phyloP scores from a whole-genome alignment of 495 filamentous ascomycete species.

The Daldinia grandis region DNA sequence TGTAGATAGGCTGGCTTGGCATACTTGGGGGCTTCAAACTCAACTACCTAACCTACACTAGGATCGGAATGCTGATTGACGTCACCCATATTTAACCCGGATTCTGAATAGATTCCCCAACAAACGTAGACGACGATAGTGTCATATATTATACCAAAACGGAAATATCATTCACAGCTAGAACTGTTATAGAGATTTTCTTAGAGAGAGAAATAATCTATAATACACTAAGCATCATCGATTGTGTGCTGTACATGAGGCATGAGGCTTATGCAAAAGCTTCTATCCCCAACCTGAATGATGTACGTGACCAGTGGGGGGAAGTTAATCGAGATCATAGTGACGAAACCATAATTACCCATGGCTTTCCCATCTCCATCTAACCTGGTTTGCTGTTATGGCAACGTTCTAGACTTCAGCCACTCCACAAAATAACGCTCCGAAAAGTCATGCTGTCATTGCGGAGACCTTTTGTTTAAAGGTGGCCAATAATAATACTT shows the following conservation, averaged over 20 bases:
- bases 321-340: conserved; percentile 35
- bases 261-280: neutral
- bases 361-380: neutral
- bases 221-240: too few relatives aligned
- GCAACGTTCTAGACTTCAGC: conserved; percentile 17
- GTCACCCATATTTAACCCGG: conserved; percentile 20
- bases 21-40: neutral
- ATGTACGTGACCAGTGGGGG: neutral
- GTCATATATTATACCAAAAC: conserved; percentile 13
- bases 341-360: conserved; percentile 26
- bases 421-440: conserved; percentile 29
- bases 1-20: neutral
- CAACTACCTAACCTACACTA: neutral
- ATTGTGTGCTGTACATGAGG: too few relatives aligned
- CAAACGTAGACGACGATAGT: conserved; percentile 23
- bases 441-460: conserved; percentile 42
- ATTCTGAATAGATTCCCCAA: conserved; percentile 6
- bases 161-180: conserved; percentile 8
- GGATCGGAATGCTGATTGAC: conserved; percentile 6
- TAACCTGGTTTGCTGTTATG: neutral
- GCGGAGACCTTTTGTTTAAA: neutral
- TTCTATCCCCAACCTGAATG: neutral
- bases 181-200: too few relatives aligned
- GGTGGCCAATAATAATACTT: conserved; percentile 7
- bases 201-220: too few relatives aligned